Base-by-base conservation (phyloP, 2,329 filamentous ascomycete species). In the Chrysosporium queenslandicum region DNA sequence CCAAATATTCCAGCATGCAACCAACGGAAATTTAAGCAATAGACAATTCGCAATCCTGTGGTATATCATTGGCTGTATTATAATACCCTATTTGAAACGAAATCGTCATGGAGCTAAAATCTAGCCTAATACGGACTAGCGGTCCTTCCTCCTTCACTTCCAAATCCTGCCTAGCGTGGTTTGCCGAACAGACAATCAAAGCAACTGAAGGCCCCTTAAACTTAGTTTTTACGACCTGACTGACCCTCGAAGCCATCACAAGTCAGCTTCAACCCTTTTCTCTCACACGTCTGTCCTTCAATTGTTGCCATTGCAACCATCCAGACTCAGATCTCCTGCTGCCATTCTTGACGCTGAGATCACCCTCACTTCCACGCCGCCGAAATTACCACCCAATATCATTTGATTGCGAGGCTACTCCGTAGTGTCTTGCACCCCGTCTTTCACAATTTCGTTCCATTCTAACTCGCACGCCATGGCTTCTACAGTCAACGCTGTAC, bases 401-500 rank as follows among this genome's bases (percentile, higher is more conserved):
- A 43, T 43, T 42, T 41, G 50, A 47, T 41, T 47, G 50, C 50
- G 50, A 52, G 41, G 16, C 43, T 52, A 46, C 50, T 47, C 29
- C 34, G 45, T 47, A 53, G 50, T 53, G 25, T 47, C 50, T 47
- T 47, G 50, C 50, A 47, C 49, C 50, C 52, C 49, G 52, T 54
- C 60, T 55, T 34, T 51, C 48, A 52, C 43, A 18, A 52, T 52
- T 47, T 50, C 53, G 53, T 37, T 50, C 41, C 30, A 53, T 48
- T 48, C 54, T 58, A 46, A 50, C 30, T 43, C 43, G 58, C 59
- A 63, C 66, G 74, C 63, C 64, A 77, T 77, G 74, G 77, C 74
- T 64, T 75, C 74, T 62, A 72, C 74, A 61, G 68, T 75, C 64
- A 75, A 72, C 66, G 73, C 74, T 68, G 74, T 77, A 76, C 64